Percentiles rank a stretch among this genome's conserved stretches.
Conservation (phyloP, 2,329 filamentous ascomycete species). For the Ophiostoma himal-ulmi region DNA sequence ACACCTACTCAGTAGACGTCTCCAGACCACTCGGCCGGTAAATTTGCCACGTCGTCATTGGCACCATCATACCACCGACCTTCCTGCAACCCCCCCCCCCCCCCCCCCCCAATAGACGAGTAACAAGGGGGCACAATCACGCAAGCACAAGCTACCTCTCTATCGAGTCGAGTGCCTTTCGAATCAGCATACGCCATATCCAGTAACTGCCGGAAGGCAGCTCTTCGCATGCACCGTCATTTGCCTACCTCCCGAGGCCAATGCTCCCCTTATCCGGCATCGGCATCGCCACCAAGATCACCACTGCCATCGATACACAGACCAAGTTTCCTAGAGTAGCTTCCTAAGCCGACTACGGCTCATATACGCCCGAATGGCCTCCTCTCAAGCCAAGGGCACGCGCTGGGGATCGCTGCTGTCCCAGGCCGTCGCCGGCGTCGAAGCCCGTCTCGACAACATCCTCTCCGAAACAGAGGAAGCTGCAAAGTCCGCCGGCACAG, state of each 20-base stretch:
- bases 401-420: slow-evolving; percentile 77
- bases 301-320: neutral
- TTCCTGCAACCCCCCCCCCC: neutral
- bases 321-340: neutral
- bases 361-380: slow-evolving; percentile 6
- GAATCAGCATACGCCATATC: neutral
- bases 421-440: slow-evolving; percentile 87
- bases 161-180: neutral
- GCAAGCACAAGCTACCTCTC: neutral
- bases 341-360: neutral
- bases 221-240: slow-evolving; percentile 4
- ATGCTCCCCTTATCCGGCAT: neutral
- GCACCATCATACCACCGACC: neutral
- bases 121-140: neutral
- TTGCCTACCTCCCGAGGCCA: neutral
- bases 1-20: neutral
- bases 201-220: neutral
- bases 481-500: slow-evolving; percentile 20
- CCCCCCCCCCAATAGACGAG: neutral
- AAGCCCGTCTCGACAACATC: slow-evolving; percentile 87
- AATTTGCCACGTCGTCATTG: slow-evolving; percentile 11
- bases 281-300: slow-evolving; percentile 6
- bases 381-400: slow-evolving; percentile 43
- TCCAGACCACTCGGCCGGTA: slow-evolving; percentile 4
- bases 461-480: slow-evolving; percentile 69